Percentiles rank a stretch among this genome's conserved stretches.
phyloP scores from a whole-genome alignment of 2,329 filamentous ascomycete species.

The Torrubiellomyces zombiae region DNA sequence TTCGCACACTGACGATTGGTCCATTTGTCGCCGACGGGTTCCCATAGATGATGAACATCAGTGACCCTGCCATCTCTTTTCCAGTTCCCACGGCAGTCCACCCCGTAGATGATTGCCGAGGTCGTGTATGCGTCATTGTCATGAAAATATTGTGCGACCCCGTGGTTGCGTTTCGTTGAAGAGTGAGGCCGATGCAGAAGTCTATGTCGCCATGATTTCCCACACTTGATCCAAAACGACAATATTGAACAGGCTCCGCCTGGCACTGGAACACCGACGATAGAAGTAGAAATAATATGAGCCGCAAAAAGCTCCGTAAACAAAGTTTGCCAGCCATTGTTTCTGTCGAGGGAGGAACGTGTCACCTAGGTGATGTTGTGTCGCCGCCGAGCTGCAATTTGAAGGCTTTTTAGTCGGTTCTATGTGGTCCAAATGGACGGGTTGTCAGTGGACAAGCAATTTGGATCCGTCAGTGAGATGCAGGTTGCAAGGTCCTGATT shows the following conservation, averaged over 20 bases:
- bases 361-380: too few relatives aligned
- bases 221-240: conserved; percentile 5
- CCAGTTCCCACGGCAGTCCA: conserved; percentile 8
- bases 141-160: conserved; percentile 7
- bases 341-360: too few relatives aligned
- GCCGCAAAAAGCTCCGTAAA: too few relatives aligned
- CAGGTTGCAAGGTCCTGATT: too few relatives aligned
- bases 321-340: too few relatives aligned
- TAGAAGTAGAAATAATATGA: too few relatives aligned
- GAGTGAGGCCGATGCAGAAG: conserved; percentile 7
- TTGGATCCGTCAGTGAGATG: too few relatives aligned
- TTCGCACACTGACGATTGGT: conserved; percentile 7
- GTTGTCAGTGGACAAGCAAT: too few relatives aligned
- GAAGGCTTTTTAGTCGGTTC: too few relatives aligned
- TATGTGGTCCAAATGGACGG: too few relatives aligned
- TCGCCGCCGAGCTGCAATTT: too few relatives aligned
- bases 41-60: conserved; percentile 9
- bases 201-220: conserved; percentile 3
- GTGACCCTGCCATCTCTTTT: conserved; percentile 6
- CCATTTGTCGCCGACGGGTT: conserved; percentile 4
- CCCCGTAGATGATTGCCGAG: conserved; percentile 2
- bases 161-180: conserved; percentile 7
- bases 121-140: conserved; percentile 4
- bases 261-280: too few relatives aligned
- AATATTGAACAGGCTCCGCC: conserved; percentile 6